Conservation (phyloP, 2,329 filamentous ascomycete genomes). For the Beauveria australis region DNA sequence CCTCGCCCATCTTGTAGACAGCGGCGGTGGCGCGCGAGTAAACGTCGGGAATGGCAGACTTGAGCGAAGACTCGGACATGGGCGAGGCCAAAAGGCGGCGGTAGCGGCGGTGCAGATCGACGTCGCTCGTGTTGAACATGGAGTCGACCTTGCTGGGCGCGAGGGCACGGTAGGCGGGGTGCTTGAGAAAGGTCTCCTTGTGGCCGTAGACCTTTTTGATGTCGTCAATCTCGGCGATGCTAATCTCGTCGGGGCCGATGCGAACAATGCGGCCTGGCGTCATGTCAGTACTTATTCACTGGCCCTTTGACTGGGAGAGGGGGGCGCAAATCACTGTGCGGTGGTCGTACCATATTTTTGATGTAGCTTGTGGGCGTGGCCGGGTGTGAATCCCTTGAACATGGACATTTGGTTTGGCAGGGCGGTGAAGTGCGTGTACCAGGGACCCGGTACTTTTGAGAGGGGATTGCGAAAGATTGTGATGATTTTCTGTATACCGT, state of each 20-base stretch:
- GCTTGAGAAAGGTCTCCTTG: slow-evolving; percentile 20
- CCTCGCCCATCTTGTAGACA: slow-evolving; percentile 35
- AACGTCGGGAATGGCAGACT: slow-evolving; percentile 25
- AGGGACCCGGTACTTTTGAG: slow-evolving; percentile 18
- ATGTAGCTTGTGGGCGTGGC: slow-evolving; percentile 19
- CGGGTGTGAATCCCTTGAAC: slow-evolving; percentile 11
- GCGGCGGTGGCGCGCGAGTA: slow-evolving; percentile 28
- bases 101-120: slow-evolving; percentile 29
- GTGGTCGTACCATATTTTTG: slow-evolving; percentile 16
- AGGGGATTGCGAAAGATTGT: slow-evolving; percentile 2
- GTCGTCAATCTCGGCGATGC: slow-evolving; percentile 16
- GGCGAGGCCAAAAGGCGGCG: slow-evolving; percentile 34
- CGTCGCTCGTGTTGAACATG: slow-evolving; percentile 33
- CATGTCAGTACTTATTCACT: not conserved
- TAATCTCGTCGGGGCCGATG: slow-evolving; percentile 18
- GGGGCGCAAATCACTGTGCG: too few species aligned
- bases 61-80: slow-evolving; percentile 29
- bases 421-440: slow-evolving; percentile 18
- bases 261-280: slow-evolving; percentile 19
- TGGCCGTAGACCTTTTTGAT: slow-evolving; percentile 25
- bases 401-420: slow-evolving; percentile 15
- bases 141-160: slow-evolving; percentile 13
- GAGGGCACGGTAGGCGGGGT: slow-evolving; percentile 16
- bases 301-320: too few species aligned
- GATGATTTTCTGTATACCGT: not conserved